These are phyloP conservation scores for Paracorniculantispora psalliotae DNA, from an alignment of 2,329 filamentous ascomycete species.

Conservation along the genomic window DNA sequence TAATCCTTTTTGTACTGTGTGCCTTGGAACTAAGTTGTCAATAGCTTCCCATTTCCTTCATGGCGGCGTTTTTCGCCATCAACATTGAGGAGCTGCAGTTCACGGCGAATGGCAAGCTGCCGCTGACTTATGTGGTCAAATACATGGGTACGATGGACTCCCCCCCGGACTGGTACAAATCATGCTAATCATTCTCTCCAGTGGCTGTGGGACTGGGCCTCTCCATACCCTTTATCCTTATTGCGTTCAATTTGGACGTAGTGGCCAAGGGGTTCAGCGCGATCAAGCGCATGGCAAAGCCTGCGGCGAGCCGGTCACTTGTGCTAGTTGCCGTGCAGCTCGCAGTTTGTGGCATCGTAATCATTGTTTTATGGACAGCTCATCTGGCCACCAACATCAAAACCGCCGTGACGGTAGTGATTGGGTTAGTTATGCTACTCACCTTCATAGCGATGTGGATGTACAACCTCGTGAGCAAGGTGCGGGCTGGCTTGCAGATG, in stretches of 20 bases:
- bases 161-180: background rate
- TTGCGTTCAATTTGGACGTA: slow-evolving; percentile 11
- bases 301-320: background rate
- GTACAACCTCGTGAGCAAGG: background rate
- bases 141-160: slow-evolving; percentile 10
- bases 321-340: background rate
- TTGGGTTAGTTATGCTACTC: background rate
- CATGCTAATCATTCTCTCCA: background rate
- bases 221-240: slow-evolving; percentile 12
- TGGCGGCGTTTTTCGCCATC: slow-evolving; percentile 23
- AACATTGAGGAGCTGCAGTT: background rate
- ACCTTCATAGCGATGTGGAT: background rate
- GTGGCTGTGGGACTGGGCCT: slow-evolving; percentile 11
- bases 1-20: background rate
- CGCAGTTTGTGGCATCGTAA: background rate
- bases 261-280: background rate
- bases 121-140: slow-evolving; percentile 13
- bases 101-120: slow-evolving; percentile 10
- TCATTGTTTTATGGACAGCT: background rate
- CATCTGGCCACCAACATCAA: background rate
- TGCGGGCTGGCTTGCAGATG: background rate
- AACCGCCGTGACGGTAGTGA: background rate
- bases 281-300: background rate
- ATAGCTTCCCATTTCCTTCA: slow-evolving; percentile 27
- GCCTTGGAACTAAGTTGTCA: background rate